Evolutionary conservation across 345 rosid species (phyloP), one percentile per base, ranked within the genome.

Genomic region (Camelina neglecta): DNA sequence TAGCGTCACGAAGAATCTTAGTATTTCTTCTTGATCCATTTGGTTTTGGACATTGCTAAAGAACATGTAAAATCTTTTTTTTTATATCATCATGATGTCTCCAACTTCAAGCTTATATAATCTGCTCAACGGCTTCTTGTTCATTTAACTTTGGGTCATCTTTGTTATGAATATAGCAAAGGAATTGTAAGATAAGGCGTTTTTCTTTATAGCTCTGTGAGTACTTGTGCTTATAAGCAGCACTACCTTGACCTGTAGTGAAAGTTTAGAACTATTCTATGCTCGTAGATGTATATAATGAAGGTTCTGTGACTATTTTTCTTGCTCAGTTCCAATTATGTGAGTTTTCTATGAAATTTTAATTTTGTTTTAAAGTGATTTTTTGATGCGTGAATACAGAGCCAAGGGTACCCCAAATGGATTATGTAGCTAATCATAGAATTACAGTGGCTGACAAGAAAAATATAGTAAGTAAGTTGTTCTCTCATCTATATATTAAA

Each of bases 371-470:
- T 18, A 0, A 18, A 18, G 18, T 18, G 18, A 18, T 18, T 18
- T 18, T 18, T 18, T 18, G 18, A 18, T 18, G 18, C 18, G 18
- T 18, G 18, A 18, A 18, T 18, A 18, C 18, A 18, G 18, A 18
- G 18, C 18, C 18, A 18, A 18, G 18, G 18, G 18, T 0, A 18
- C 18, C 18, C 18, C 18, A 18, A 18, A 18, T 18, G 18, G 18
- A 18, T 18, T 18, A 18, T 60, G 83, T 76, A 47, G 98, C 99
- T 45, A 96, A 98, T 81, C 93, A 97, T 11, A 84, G 98, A 74
- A 78, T 89, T 76, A 90, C 96, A 1, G 97, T 92, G 81, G 98
- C 97, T 60, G 96, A 95, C 86, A 85, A 90, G 84, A 75, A 61
- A 16, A 92, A 90, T 73, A 92, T 65, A 88, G 69, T 81, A 95